Percentiles rank a stretch among this genome's conserved stretches.
These are phyloP conservation scores for Papiliotrema nemorosa DNA, from an alignment of 1,284 basidiomycete species.

Conservation along the genomic window DNA sequence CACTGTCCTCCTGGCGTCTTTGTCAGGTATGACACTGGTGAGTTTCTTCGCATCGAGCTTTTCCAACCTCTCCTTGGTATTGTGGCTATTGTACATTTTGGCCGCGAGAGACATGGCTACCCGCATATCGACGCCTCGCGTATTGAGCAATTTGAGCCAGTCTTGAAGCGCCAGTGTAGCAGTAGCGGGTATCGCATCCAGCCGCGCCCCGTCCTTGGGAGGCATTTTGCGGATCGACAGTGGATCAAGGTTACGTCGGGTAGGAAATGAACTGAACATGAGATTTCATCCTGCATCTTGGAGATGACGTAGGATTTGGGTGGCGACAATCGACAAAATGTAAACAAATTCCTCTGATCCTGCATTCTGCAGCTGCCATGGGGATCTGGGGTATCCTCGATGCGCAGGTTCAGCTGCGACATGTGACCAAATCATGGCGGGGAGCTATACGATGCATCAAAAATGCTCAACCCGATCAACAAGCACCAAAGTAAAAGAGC, in stretches of 20 bases:
- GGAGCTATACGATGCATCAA: constrained; percentile 5
- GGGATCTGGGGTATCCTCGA: too few relatives aligned
- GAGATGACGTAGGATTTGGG: background rate
- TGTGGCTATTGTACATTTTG: constrained; percentile 76
- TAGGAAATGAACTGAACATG: too few relatives aligned
- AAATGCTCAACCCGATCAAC: background rate
- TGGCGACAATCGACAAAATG: background rate
- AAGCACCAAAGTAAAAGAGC: background rate
- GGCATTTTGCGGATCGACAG: constrained; percentile 6
- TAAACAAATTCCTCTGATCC: too few relatives aligned
- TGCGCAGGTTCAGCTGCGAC: too few relatives aligned
- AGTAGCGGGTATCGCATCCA: constrained; percentile 13
- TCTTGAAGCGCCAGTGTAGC: constrained; percentile 59
- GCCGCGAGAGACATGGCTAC: constrained; percentile 72
- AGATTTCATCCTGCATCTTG: background rate
- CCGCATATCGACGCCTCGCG: constrained; percentile 60
- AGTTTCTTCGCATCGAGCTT: constrained; percentile 62
- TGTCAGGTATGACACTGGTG: constrained; percentile 59
- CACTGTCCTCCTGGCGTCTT: constrained; percentile 64
- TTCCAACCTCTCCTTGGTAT: constrained; percentile 60
- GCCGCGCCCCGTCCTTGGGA: constrained; percentile 2
- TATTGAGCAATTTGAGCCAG: constrained; percentile 69
- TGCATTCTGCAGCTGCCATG: too few relatives aligned
- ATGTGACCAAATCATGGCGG: background rate
- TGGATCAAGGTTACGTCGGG: background rate